These are phyloP conservation scores for Incumbomyces delicatus DNA, from an alignment of 2,329 filamentous ascomycete species.

Conservation along the genomic window DNA sequence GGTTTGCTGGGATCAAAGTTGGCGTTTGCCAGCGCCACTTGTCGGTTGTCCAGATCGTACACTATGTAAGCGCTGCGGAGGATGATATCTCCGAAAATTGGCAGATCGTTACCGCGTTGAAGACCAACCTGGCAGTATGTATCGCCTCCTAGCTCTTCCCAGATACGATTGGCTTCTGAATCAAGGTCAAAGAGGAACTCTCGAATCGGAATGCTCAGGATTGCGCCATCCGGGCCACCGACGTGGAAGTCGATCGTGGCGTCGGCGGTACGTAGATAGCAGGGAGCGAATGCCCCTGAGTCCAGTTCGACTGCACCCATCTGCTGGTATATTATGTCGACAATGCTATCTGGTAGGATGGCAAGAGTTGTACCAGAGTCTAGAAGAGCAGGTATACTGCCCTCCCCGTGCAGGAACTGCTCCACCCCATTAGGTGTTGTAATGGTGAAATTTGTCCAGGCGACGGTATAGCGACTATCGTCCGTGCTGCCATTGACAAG, in stretches of 20 bases:
- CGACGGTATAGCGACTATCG: slow-evolving; percentile 50
- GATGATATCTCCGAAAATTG: slow-evolving; percentile 64
- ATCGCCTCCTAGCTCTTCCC: slow-evolving; percentile 5
- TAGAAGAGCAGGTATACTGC: slow-evolving; percentile 51
- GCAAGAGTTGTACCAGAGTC: slow-evolving; percentile 65
- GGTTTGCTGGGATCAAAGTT: slow-evolving; percentile 47
- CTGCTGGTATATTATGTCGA: slow-evolving; percentile 43
- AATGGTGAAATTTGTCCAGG: slow-evolving; percentile 32
- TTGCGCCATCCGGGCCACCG: slow-evolving; percentile 31
- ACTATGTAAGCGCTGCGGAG: slow-evolving; percentile 65
- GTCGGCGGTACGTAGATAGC: slow-evolving; percentile 31
- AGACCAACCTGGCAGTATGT: slow-evolving; percentile 39
- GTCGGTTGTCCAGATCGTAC: slow-evolving; percentile 61
- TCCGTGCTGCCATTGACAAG: not conserved
- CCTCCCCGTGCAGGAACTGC: slow-evolving; percentile 29
- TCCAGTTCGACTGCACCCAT: slow-evolving; percentile 39
- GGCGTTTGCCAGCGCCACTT: slow-evolving; percentile 60
- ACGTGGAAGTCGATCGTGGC: slow-evolving; percentile 42
- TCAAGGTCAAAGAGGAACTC: slow-evolving; percentile 42
- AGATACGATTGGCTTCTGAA: slow-evolving; percentile 13
- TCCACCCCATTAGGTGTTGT: slow-evolving; percentile 27
- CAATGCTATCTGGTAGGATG: slow-evolving; percentile 56
- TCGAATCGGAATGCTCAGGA: slow-evolving; percentile 26
- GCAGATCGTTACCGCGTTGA: slow-evolving; percentile 56
- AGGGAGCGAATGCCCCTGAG: slow-evolving; percentile 36